phyloP scores from a whole-genome alignment of 139 green algal genomes.

The Volvox reticuliferus region DNA sequence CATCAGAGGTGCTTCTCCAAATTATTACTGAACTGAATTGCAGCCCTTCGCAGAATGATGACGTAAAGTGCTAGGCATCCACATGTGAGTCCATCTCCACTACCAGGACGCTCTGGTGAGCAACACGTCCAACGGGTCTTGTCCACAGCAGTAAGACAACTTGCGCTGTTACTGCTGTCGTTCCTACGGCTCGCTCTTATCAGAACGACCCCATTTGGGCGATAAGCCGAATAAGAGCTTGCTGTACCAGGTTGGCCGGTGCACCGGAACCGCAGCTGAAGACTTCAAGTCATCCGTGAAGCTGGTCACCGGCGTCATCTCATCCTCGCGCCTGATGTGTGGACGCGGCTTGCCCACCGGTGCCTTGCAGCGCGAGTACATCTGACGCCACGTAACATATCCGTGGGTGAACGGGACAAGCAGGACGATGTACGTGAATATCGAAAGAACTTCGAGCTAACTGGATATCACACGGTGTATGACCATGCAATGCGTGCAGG shows the following conservation, averaged over 20 bases:
- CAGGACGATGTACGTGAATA: too few species aligned
- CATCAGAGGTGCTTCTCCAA: too few species aligned
- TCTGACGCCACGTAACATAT: neutral
- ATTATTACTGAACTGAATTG: too few species aligned
- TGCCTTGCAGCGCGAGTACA: neutral
- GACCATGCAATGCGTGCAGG: too few species aligned
- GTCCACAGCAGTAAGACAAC: too few species aligned
- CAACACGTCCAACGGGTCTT: too few species aligned
- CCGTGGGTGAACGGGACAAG: too few species aligned
- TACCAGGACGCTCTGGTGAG: neutral
- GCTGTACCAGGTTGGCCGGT: neutral
- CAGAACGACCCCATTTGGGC: neutral
- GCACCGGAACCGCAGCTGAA: neutral
- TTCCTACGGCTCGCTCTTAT: neutral
- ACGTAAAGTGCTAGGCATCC: too few species aligned
- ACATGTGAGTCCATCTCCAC: neutral
- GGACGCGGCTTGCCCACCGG: neutral
- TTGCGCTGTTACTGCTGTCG: too few species aligned
- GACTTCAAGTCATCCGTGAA: neutral
- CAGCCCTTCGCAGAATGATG: too few species aligned
- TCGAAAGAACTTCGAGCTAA: too few species aligned
- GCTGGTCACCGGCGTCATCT: neutral
- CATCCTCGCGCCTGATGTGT: neutral
- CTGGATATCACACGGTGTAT: too few species aligned
- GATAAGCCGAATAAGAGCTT: neutral